Evolutionary conservation across 129 eudicot species (phyloP), one percentile per base, ranked within the genome.

Genomic region (Artemisia tridentata): DNA sequence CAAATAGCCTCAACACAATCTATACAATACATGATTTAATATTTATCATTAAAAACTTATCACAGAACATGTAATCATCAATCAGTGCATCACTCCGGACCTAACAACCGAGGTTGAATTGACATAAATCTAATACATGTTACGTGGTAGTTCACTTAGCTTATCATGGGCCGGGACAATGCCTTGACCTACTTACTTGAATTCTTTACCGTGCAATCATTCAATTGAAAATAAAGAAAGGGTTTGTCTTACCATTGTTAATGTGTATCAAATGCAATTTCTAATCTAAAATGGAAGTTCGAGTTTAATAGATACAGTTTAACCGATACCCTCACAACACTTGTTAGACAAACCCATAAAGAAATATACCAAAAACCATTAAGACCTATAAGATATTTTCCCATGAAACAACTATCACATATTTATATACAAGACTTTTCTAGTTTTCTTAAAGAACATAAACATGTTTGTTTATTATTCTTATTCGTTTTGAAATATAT

Each of bases 131-230:
- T 27, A 25, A 50, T 67, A 51, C 15, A 50, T 5, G 9, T 34
- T 34, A 29, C 72, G 27, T 48, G 19, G 47, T 23, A 67, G n/a
- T 67, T 67, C 51, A 38, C 59, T 14, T 67, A 11, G 48, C 72
- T 49, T 67, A 68, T 8, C 61, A 68, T 51, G 72, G 60, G 47
- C 50, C 61, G 72, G 60, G 47, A 68, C 61, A 51, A 51, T 48
- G 46, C 29, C 25, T 68, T 50, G 25, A 51, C 72, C 72, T 68
- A 51, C 72, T 50, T 3, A 50, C 72, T 68, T 68, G 47, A 51
- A 31, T 31, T 31, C 62, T 50, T 52, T 51, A 51, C 2, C 15
- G 27, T 29, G 60, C 29, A 2, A 68, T 68, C 62, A 68, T 68
- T 68, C 17, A 51, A 50, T 14, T 47, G 25, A 12, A 11, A 48